These are phyloP conservation scores for Candida corydali DNA, from an alignment of 805 yeast species.

Conservation along the genomic window DNA sequence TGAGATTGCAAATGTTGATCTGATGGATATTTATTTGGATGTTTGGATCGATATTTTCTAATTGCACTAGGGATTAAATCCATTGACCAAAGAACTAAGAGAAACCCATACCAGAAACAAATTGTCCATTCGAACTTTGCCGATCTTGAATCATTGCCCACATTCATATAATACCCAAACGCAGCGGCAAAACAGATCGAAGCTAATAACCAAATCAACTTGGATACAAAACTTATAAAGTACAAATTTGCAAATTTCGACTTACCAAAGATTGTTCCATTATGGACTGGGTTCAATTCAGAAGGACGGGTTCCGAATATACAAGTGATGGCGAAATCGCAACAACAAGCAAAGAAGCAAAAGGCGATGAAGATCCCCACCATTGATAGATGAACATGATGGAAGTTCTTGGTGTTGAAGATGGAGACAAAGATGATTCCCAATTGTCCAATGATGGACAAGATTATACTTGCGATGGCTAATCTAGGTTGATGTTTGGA, in stretches of 20 bases:
- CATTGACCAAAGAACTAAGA: slow-evolving; percentile 57
- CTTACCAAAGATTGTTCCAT: slow-evolving; percentile 35
- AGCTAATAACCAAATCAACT: slow-evolving; percentile 58
- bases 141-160: slow-evolving; percentile 39
- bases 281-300: slow-evolving; percentile 35
- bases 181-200: slow-evolving; percentile 68
- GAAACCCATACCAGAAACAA: slow-evolving; percentile 78
- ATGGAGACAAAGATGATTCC: slow-evolving; percentile 74
- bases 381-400: slow-evolving; percentile 61
- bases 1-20: background rate
- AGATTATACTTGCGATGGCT: slow-evolving; percentile 39
- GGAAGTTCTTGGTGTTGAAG: slow-evolving; percentile 60
- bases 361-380: slow-evolving; percentile 70
- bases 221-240: slow-evolving; percentile 48
- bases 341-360: slow-evolving; percentile 47
- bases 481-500: slow-evolving; percentile 38
- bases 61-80: slow-evolving; percentile 68
- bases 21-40: background rate
- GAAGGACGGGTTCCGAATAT: slow-evolving; percentile 36
- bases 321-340: slow-evolving; percentile 33
- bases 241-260: slow-evolving; percentile 35
- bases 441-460: slow-evolving; percentile 58
- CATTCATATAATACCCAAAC: slow-evolving; percentile 48
- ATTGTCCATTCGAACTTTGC: slow-evolving; percentile 83
- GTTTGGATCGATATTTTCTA: slow-evolving; percentile 19